phyloP scores from a whole-genome alignment of 441 rosid genomes.

The Viola pubescens region DNA sequence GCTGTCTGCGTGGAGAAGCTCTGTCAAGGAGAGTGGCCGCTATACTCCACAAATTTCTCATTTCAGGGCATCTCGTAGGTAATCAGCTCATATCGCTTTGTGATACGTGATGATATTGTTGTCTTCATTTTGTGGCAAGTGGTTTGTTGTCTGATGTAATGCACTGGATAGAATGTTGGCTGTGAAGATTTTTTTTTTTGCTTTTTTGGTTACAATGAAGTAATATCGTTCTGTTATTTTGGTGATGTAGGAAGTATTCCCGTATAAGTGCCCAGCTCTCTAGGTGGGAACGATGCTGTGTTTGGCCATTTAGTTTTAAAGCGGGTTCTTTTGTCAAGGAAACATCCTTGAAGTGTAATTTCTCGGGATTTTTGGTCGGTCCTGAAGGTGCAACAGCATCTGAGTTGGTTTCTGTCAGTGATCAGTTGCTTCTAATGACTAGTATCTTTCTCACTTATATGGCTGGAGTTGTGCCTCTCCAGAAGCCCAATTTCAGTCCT shows the following conservation, averaged over 20 bases:
- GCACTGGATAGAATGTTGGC: background rate
- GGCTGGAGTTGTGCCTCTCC: constrained; percentile 75
- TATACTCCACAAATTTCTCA: constrained; percentile 13
- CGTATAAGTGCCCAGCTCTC: constrained; percentile 24
- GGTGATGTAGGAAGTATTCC: constrained; percentile 28
- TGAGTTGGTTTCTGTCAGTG: constrained; percentile 48
- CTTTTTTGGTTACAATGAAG: background rate
- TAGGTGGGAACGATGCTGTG: constrained; percentile 18
- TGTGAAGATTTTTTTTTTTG: background rate
- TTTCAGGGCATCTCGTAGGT: constrained; percentile 14
- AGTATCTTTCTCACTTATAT: constrained; percentile 71
- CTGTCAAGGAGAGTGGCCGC: constrained; percentile 8
- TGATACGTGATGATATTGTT: background rate
- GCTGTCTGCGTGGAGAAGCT: constrained; percentile 26
- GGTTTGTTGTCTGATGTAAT: too few species aligned
- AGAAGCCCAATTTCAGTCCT: constrained; percentile 29
- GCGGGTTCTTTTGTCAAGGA: constrained; percentile 16
- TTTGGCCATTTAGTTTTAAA: constrained; percentile 25
- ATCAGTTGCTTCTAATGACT: constrained; percentile 65
- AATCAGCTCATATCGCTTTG: background rate
- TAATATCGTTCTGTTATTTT: background rate
- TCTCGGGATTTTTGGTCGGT: constrained; percentile 48
- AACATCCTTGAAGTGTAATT: constrained; percentile 30
- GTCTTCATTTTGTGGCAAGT: background rate
- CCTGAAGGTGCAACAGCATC: constrained; percentile 39